Percentiles rank a stretch among this genome's conserved stretches.
Evolutionary conservation across 768 basidiomycete genomes (phyloP).

Genomic region (Suillus americanus): DNA sequence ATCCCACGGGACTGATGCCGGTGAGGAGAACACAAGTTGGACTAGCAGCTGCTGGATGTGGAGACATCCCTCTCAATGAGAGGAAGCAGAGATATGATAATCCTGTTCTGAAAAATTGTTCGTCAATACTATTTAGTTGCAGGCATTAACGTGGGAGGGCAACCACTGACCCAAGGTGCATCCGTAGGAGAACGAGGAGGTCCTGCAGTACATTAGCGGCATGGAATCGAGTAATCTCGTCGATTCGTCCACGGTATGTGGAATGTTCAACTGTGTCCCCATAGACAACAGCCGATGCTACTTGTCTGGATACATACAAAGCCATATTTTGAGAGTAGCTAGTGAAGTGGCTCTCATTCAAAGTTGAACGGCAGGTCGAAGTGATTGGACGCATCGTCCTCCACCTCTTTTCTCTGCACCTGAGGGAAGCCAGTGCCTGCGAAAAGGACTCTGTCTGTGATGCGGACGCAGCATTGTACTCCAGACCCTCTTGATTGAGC

Average conservation of each 20-base stretch:
- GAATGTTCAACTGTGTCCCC: not conserved
- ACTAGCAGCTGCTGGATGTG: not conserved
- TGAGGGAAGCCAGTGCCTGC: not conserved
- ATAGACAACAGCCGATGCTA: not conserved
- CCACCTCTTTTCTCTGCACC: not conserved
- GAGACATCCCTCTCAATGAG: not conserved
- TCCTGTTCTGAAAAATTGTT: not conserved
- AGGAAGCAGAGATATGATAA: not conserved
- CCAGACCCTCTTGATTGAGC: not conserved
- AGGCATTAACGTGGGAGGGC: not conserved
- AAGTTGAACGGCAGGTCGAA: not conserved
- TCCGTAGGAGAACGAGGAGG: not conserved
- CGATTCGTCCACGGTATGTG: not conserved
- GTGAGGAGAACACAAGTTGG: not conserved
- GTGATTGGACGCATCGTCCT: not conserved
- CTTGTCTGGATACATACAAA: not conserved
- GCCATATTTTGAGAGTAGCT: not conserved
- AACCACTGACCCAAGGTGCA: not conserved
- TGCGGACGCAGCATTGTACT: not conserved
- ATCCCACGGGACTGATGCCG: not conserved
- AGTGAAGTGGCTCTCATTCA: not conserved
- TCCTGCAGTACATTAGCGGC: not conserved
- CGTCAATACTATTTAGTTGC: not conserved
- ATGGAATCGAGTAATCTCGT: not conserved
- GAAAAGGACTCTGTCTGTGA: not conserved